Percentiles rank a stretch among this genome's conserved stretches.
Evolutionary conservation across 345 rosid genomes (phyloP).

Genomic region (Arabidopsis arenosa): DNA sequence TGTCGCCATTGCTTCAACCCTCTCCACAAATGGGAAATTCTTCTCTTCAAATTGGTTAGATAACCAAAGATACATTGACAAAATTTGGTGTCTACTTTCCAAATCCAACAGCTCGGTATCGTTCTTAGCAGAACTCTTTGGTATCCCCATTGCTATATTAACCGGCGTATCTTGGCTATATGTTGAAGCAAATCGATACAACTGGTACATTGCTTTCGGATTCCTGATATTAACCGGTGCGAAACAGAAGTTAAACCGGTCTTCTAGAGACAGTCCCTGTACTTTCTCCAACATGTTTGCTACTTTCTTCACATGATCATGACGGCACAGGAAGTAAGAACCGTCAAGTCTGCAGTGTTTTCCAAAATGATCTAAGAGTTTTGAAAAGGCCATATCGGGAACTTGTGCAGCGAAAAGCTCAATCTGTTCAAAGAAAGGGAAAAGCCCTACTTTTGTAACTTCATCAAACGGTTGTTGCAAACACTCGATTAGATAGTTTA

Average conservation of each 20-base stretch:
- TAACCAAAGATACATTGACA: constrained; percentile 93
- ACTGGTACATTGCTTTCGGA: constrained; percentile 91
- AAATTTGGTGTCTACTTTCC: constrained; percentile 83
- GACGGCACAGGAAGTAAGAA: constrained; percentile 80
- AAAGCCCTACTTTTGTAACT: constrained; percentile 80
- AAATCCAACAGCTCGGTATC: constrained; percentile 83
- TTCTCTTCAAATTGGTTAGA: constrained; percentile 79
- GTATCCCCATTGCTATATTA: constrained; percentile 88
- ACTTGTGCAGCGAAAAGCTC: constrained; percentile 84
- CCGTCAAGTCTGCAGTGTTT: constrained; percentile 87
- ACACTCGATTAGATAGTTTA: constrained; percentile 78
- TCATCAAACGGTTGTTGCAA: constrained; percentile 85
- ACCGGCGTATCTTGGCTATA: constrained; percentile 75
- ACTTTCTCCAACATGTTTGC: constrained; percentile 96
- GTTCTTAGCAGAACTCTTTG: constrained; percentile 80
- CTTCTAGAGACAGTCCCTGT: constrained; percentile 71
- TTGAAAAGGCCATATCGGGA: constrained; percentile 56
- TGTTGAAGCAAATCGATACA: constrained; percentile 70
- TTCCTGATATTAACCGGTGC: constrained; percentile 93
- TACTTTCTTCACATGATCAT: constrained; percentile 85
- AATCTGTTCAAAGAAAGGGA: constrained; percentile 94
- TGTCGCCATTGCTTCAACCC: constrained; percentile 82
- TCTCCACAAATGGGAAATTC: constrained; percentile 74
- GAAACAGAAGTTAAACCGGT: constrained; percentile 93
- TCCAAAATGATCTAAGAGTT: constrained; percentile 76